Percentiles rank a stretch among this genome's conserved stretches.
Conservation (phyloP, 441 rosid species). For the Kokia cookei region DNA sequence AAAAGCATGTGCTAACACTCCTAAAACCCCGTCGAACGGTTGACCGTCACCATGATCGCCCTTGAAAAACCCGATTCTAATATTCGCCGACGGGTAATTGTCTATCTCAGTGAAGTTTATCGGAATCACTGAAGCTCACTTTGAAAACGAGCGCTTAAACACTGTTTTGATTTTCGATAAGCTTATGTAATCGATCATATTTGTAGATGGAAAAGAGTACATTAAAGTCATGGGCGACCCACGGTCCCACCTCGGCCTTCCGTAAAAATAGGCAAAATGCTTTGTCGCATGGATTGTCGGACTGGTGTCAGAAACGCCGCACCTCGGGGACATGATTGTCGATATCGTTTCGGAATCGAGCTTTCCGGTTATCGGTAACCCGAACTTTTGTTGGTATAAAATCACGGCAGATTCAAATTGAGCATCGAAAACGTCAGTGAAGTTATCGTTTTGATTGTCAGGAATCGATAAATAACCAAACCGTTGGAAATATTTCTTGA, state of each 20-base stretch:
- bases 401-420: constrained; percentile 46
- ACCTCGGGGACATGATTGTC: constrained; percentile 62
- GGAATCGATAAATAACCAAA: constrained; percentile 59
- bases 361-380: constrained; percentile 53
- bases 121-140: constrained; percentile 75
- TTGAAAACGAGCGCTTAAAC: constrained; percentile 46
- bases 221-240: constrained; percentile 39
- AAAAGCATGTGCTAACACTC: constrained; percentile 79
- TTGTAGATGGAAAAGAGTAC: constrained; percentile 44
- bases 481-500: constrained; percentile 64
- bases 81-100: constrained; percentile 39
- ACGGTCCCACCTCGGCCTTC: constrained; percentile 60
- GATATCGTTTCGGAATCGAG: constrained; percentile 61
- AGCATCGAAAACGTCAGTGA: constrained; percentile 62
- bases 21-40: constrained; percentile 78
- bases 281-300: constrained; percentile 25
- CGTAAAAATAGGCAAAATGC: constrained; percentile 57
- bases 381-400: constrained; percentile 53
- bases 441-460: not conserved
- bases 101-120: constrained; percentile 46
- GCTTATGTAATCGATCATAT: constrained; percentile 50
- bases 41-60: constrained; percentile 77
- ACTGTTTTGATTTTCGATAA: constrained; percentile 29
- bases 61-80: constrained; percentile 53
- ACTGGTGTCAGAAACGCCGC: constrained; percentile 56